These are phyloP conservation scores for Nicotiana undulata DNA, from an alignment of 257 asterid genomes.

Conservation along the genomic window DNA sequence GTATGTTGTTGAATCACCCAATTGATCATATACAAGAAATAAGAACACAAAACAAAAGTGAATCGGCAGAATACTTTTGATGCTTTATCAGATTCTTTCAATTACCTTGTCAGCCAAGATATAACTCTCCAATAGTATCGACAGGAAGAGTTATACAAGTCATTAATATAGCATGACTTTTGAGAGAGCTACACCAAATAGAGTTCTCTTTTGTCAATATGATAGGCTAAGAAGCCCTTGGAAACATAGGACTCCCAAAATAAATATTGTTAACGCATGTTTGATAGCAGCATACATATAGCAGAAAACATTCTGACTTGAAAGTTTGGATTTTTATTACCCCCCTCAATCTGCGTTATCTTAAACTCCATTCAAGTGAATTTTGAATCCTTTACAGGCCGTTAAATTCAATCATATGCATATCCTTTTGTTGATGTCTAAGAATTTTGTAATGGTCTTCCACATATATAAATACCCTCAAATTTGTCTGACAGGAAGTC, in stretches of 20 bases:
- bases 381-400: background rate
- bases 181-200: background rate
- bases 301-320: constrained; percentile 1
- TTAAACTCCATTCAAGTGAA: background rate
- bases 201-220: background rate
- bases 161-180: background rate
- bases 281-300: background rate
- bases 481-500: background rate
- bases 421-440: background rate
- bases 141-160: background rate
- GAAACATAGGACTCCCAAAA: background rate
- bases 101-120: background rate
- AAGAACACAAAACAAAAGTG: background rate
- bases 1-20: background rate
- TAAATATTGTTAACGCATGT: background rate
- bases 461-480: background rate
- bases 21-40: background rate
- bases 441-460: background rate
- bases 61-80: background rate
- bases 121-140: background rate
- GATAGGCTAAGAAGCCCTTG: background rate
- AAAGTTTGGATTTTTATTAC: background rate
- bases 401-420: background rate
- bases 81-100: background rate
- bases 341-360: background rate